Evolutionary conservation across 129 eudicot species (phyloP), one percentile per base, ranked within the genome.

Genomic region (Flaveria robusta): DNA sequence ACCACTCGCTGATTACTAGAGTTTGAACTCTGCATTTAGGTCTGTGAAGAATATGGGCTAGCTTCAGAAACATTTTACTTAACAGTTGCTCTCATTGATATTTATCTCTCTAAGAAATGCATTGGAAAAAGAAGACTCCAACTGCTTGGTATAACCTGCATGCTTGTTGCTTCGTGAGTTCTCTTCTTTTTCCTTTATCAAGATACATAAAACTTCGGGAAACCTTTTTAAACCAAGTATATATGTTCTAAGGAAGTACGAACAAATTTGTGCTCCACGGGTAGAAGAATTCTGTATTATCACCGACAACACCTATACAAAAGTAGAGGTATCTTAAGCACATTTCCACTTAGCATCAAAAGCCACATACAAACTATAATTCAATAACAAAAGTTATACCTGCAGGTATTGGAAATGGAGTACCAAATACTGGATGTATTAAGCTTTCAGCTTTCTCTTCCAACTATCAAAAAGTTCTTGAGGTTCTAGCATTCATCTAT

Each of bases 141-240:
- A 71, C 81, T 93, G 81, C 87, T 93, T 77, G 98, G 98, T 55
- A 88, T 93, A 29, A 91, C 98, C 78, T 90, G 98, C 96, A 88
- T 93, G 98, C 87, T 91, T 14, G 77, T 93, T 82, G 91, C 98
- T 60, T 93, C 98, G 98, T 93, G 85, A 91, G 98, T 85, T 74
- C 43, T 80, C 69, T 45, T 42, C 19, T 16, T 18, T 39, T 46
- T 18, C 27, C 27, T 23, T 20, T 51, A 29, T 22, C 26, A 29
- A 66, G 49, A 49, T 29, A 42, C 31, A 71, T 19, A 19, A 71
- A 51, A 60, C 67, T 27, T 13, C 7, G 0, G 9, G 19, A 60
- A 27, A 20, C 16, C 3, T 58, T 58, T 58, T 58, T 58, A 20
- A 58, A 58, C 34, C 13, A 29, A 9, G 27, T 58, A 2, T 22